Evolutionary conservation across 2,329 filamentous ascomycete species (phyloP), one percentile per base, ranked within the genome.

Genomic region (Paraphaeosphaeria minitans): DNA sequence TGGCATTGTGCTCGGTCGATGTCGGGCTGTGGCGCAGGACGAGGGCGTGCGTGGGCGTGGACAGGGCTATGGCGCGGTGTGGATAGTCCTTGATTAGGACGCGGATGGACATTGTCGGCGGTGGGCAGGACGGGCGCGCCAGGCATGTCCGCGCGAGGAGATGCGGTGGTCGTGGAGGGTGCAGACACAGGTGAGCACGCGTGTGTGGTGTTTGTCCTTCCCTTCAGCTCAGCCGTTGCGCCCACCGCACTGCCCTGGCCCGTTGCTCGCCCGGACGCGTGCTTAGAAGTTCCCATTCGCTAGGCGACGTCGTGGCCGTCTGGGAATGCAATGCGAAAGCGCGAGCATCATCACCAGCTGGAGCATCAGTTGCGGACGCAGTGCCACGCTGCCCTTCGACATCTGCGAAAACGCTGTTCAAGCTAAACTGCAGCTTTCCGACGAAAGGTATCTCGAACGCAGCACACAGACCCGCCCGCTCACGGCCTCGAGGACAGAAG

Each of bases 31-130:
- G 88, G 62, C 91, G 89, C 74, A 98, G 91, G 65, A 97, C 89
- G 67, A 98, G 84, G 71, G 89, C 90, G 77, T 96, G 89, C 21
- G 88, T 85, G 42, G 88, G 81, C 31, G 93, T 93, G 39, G 89
- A 89, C 65, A 98, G 88, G 64, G 92, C 92, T 75, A 98, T 92
- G 65, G 92, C 90, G 65, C 94, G 91, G 75, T 92, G 87, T 66
- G 92, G 92, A 73, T 92, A 87, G 74, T 97, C 93, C 80, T 90
- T 90, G 76, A 96, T 88, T 70, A 95, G 85, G 61, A 97, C 87
- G 70, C 89, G 89, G 79, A 92, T 89, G 59, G 72, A 75, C 73
- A 76, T 76, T 67, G 69, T 72, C 52, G 61, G 59, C 49, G 39
- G 33, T 60, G 52, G 59, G 58, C 43, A 61, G 55, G 41, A 46